Percentiles rank a stretch among this genome's conserved stretches.
Evolutionary conservation across 768 basidiomycete species (phyloP).

Genomic region (Tephrocybe sp.): DNA sequence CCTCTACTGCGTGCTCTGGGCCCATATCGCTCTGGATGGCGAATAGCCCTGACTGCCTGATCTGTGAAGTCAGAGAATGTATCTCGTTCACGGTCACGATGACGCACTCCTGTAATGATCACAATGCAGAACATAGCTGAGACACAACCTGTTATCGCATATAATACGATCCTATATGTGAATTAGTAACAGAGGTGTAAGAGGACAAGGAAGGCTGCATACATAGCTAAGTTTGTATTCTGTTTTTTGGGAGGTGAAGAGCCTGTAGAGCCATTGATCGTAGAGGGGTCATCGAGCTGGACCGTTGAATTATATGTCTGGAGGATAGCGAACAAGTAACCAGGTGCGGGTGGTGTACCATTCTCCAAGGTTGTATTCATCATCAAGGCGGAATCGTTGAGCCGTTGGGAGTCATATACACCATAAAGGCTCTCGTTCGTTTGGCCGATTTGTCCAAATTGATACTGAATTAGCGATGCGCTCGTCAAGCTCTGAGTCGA

Average conservation of each 20-base stretch:
- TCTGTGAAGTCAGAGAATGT: slow-evolving; percentile 9
- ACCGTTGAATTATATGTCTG: slow-evolving; percentile 62
- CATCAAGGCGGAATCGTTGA: slow-evolving; percentile 52
- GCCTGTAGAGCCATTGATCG: slow-evolving; percentile 20
- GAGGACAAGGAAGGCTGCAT: slow-evolving; percentile 19
- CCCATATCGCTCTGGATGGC: slow-evolving; percentile 91
- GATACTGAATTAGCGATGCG: slow-evolving; percentile 55
- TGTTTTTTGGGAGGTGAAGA: slow-evolving; percentile 14
- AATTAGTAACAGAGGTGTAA: neutral
- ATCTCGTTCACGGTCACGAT: neutral
- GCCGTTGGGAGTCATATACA: slow-evolving; percentile 57
- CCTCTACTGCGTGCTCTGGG: slow-evolving; percentile 52
- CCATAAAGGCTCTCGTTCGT: slow-evolving; percentile 51
- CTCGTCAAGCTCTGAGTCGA: slow-evolving; percentile 64
- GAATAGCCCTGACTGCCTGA: slow-evolving; percentile 77
- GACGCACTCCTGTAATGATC: slow-evolving; percentile 77
- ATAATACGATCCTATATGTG: slow-evolving; percentile 69
- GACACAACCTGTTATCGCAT: slow-evolving; percentile 88
- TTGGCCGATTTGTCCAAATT: slow-evolving; percentile 59
- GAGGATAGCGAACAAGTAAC: slow-evolving; percentile 73
- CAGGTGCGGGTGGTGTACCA: slow-evolving; percentile 42
- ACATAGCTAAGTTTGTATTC: slow-evolving; percentile 80
- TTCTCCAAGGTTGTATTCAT: slow-evolving; percentile 45
- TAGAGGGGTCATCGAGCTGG: slow-evolving; percentile 22
- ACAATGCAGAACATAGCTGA: slow-evolving; percentile 83